Percentiles rank a stretch among this genome's conserved stretches.
Evolutionary conservation across 495 filamentous ascomycete genomes (phyloP).

Genomic region (Neurospora sublineolata): DNA sequence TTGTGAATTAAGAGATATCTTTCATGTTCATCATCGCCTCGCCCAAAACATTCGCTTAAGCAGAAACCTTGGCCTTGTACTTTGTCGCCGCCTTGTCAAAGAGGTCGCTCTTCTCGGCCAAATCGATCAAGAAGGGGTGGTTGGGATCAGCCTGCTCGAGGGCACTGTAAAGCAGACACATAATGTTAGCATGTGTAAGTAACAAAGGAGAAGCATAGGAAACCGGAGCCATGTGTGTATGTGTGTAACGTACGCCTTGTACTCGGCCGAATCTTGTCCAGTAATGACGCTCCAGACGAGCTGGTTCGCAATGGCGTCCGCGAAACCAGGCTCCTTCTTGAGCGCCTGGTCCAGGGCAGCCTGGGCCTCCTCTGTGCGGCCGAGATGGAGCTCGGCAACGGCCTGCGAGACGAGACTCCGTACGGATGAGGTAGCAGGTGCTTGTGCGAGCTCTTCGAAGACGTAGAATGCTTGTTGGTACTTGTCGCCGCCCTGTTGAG

Average conservation of each 20-base stretch:
- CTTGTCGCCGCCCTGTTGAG: slow-evolving; percentile 70
- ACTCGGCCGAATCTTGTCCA: slow-evolving; percentile 54
- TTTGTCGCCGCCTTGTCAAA: slow-evolving; percentile 75
- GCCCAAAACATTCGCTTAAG: slow-evolving; percentile 21
- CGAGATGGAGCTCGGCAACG: slow-evolving; percentile 83
- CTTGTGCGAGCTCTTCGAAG: slow-evolving; percentile 89
- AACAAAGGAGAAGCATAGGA: not conserved
- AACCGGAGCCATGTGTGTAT: not conserved
- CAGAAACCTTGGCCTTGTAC: slow-evolving; percentile 60
- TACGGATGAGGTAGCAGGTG: slow-evolving; percentile 56
- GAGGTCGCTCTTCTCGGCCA: slow-evolving; percentile 62
- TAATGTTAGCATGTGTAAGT: not conserved
- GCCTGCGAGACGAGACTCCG: slow-evolving; percentile 74
- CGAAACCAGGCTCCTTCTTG: slow-evolving; percentile 57
- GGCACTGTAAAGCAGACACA: slow-evolving; percentile 27
- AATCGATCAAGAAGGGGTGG: slow-evolving; percentile 55
- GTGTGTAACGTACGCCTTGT: slow-evolving; percentile 40
- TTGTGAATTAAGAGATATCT: not conserved
- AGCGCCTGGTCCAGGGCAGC: slow-evolving; percentile 70
- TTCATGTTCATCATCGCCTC: not conserved
- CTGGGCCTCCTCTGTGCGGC: slow-evolving; percentile 80
- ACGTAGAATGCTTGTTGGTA: slow-evolving; percentile 98
- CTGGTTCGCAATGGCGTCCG: slow-evolving; percentile 66
- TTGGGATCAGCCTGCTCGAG: slow-evolving; percentile 45
- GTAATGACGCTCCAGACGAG: slow-evolving; percentile 66